Percentiles rank a stretch among this genome's conserved stretches.
These are phyloP conservation scores for Dendrobium nobile DNA, from an alignment of 106 monocot genomes.

Conservation along the genomic window DNA sequence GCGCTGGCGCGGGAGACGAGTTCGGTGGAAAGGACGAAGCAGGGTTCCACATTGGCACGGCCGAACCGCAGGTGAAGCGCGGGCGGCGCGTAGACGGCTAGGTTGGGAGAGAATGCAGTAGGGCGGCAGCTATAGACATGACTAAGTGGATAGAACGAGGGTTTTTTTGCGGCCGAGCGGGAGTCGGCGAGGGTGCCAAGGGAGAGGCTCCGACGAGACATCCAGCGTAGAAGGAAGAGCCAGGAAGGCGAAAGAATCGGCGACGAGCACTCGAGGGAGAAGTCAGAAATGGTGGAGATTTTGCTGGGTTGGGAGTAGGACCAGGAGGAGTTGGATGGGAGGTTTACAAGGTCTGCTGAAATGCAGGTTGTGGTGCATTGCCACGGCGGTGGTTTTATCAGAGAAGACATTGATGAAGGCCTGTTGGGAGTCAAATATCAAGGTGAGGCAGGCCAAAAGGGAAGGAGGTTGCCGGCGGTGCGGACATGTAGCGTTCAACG, in stretches of 20 bases:
- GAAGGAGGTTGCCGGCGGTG: background rate
- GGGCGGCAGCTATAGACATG: background rate
- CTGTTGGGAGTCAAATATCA: slow-evolving; percentile 20
- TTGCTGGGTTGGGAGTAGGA: slow-evolving; percentile 1
- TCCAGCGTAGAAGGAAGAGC: slow-evolving; percentile 23
- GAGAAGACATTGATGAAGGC: slow-evolving; percentile 39
- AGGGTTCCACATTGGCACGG: background rate
- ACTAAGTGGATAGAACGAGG: slow-evolving; percentile 19
- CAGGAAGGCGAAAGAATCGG: slow-evolving; percentile 8
- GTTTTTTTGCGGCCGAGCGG: slow-evolving; percentile 24
- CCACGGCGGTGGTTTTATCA: slow-evolving; percentile 17
- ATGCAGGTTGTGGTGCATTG: slow-evolving; percentile 14
- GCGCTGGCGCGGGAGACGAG: background rate
- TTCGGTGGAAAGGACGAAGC: background rate
- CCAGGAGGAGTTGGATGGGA: slow-evolving; percentile 11
- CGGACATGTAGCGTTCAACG: no score
- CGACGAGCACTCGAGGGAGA: slow-evolving; percentile 14
- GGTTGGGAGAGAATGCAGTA: slow-evolving; percentile 9
- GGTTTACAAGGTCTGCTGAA: background rate
- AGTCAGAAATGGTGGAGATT: slow-evolving; percentile 18
- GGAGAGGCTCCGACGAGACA: slow-evolving; percentile 18
- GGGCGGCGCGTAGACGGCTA: slow-evolving; percentile 14
- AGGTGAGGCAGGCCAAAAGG: slow-evolving; percentile 9
- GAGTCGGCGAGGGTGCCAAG: slow-evolving; percentile 26
- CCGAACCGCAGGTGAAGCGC: background rate